Base-by-base conservation (phyloP, 2,329 filamentous ascomycete genomes). In the Talaromyces marneffei region DNA sequence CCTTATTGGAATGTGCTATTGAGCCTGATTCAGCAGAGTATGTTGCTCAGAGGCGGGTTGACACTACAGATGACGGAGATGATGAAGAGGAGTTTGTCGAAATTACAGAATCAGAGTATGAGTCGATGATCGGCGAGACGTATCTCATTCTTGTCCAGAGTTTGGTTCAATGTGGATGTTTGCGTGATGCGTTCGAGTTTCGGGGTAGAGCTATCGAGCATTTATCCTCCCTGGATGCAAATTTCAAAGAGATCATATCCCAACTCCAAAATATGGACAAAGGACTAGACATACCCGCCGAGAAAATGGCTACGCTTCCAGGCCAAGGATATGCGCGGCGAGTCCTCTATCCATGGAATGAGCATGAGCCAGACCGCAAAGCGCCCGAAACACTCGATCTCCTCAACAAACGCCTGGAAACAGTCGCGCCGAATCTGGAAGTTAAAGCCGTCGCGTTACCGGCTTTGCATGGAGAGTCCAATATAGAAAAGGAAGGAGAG, bases 1-100 rank as follows among this genome's bases (percentile, higher is more conserved):
- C 96, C 3, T 79, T 99, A 52, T 84, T 89, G 16, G 93, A 97
- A 70, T 91, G 94, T 66, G 83, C 91, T 37, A 76, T 82, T 65
- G 87, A 94, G 60, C 74, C 74, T 60, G 89, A 93, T 64, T 84
- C 85, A 40, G 92, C 90, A 67, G 91, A 97, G 74, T 95, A 92
- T 69, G 88, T 94, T 71, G 86, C 91, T 74, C 88, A 53, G 3
- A 23, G 71, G 73, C 2, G 74, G 35, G 58, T 25, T 27, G 23
- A 62, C n/a, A 18, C 20, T 14, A 53, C 54, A 2, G 52, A 62
- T 4, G 60, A 68, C 6, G 66, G 65, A 4, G 67, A 66, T 7
- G 65, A 67, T 3, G 69, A 66, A 33, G 69, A 70, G 10, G 68
- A 71, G 6, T 75, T 67, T 35, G 62, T 63, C 2, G 64, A 69